These are phyloP conservation scores for Lophiotrema nucula DNA, from an alignment of 495 filamentous ascomycete species.

Conservation along the genomic window DNA sequence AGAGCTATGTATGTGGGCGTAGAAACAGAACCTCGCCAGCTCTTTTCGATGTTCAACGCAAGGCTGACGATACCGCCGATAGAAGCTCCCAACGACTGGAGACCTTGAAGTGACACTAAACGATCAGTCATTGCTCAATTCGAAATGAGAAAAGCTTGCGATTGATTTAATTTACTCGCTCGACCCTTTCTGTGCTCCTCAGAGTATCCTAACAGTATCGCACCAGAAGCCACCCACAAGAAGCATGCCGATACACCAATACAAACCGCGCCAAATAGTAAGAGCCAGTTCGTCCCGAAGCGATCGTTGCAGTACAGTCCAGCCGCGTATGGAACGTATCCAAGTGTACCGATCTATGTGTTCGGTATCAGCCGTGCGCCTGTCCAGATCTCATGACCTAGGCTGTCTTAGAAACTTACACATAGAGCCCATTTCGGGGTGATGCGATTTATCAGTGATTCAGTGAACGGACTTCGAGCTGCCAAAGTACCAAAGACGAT, in stretches of 20 bases:
- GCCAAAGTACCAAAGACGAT: constrained; percentile 1
- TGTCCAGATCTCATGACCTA: no score
- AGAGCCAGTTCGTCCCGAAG: constrained; percentile 1
- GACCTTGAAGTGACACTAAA: background rate
- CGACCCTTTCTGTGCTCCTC: background rate
- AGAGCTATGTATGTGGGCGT: background rate
- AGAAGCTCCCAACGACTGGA: background rate
- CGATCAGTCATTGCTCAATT: background rate
- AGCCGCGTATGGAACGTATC: background rate
- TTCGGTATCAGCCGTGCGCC: background rate
- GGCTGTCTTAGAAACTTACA: background rate
- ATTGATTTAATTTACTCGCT: background rate
- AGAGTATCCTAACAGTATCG: background rate
- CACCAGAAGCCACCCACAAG: background rate
- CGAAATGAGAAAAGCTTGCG: background rate
- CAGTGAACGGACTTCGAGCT: background rate
- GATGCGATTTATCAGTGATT: background rate
- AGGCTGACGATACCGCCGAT: constrained; percentile 2
- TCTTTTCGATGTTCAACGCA: background rate
- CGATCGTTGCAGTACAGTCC: constrained; percentile 5
- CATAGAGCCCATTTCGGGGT: background rate
- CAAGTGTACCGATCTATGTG: background rate
- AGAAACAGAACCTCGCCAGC: background rate
- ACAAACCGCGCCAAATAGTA: background rate
- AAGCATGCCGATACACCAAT: background rate